Base-by-base conservation (phyloP, 2,329 filamentous ascomycete species). In the Fusarium multiceps region DNA sequence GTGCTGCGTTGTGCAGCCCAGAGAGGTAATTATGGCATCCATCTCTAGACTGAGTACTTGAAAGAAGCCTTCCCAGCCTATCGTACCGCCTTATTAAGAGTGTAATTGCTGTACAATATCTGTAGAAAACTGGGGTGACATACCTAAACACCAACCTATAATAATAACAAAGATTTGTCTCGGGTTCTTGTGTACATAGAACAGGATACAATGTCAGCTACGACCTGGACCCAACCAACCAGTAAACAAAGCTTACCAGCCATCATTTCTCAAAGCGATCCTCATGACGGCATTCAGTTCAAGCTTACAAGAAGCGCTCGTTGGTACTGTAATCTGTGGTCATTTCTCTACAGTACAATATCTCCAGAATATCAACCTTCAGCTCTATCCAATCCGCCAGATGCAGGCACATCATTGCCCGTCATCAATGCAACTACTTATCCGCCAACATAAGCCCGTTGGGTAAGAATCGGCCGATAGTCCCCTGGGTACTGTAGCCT, bases 231-330 rank as follows among this genome's bases (percentile, higher is more conserved):
- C 37, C 40, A 23, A 40, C 59, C 55, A 69, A 61, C 66, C 53
- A 58, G 40, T 47, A 40, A 48, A 27, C 13, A 18, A 66, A 67
- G 46, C 60, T 40, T 49, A 30, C 63, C 56, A 69, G 67, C 66
- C 66, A 70, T 69, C 66, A 70, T 69, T 69, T 70, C 67, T 70
- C 30, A 48, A 23, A 27, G 42, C 49, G 43, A 23, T 51, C 20
- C 46, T 49, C 47, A 69, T 69, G 55, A 61, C 66, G 60, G 60
- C 66, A 69, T 69, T 21, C 53, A 46, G 46, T 30, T 27, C 18
- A 34, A 23, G n/a, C 47, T 18, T 32, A 41, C 37, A 27, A 57
- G 43, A 48, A 20, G 46, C n/a, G 32, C 27, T 54, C n/a, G 32
- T 68, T 51, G 55, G 54, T 45, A 42, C 11, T 28, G 27, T 6